Percentiles rank a stretch among this genome's conserved stretches.
phyloP scores from a whole-genome alignment of 2,329 filamentous ascomycete species.

The Juglanconis sp. region DNA sequence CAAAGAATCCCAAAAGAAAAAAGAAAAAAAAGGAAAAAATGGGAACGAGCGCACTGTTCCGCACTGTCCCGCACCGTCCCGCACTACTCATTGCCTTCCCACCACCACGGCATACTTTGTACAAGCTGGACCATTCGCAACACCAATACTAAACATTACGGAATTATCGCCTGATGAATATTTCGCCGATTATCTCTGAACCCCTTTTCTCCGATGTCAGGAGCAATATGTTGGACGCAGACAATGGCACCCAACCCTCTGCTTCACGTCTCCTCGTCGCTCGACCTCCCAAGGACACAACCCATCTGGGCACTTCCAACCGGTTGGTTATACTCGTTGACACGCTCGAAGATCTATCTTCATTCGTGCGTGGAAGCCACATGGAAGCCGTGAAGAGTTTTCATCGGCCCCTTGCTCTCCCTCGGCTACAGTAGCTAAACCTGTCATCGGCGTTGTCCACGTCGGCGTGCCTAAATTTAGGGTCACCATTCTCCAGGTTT shows the following conservation, averaged over 20 bases:
- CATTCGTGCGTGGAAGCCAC: not conserved
- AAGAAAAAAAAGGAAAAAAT: not conserved
- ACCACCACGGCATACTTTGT: not conserved
- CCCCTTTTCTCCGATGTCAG: not conserved
- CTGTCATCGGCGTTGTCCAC: not conserved
- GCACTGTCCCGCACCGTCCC: constrained; percentile 5
- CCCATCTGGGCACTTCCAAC: too few species aligned
- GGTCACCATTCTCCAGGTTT: not conserved
- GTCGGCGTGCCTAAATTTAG: not conserved
- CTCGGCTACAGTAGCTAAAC: not conserved
- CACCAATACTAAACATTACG: not conserved
- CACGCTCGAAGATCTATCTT: not conserved
- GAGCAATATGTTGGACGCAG: too few species aligned
- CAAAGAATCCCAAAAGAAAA: not conserved
- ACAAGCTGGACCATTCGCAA: not conserved
- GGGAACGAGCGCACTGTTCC: not conserved
- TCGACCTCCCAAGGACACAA: too few species aligned
- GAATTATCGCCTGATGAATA: not conserved
- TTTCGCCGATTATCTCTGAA: not conserved
- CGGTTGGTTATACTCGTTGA: too few species aligned
- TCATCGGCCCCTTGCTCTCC: not conserved
- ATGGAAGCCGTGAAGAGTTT: not conserved
- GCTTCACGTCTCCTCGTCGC: too few species aligned
- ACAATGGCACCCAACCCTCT: too few species aligned
- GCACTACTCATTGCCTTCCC: not conserved